Conservation (phyloP, 306 rosid genomes). For the Acmispon strigosus region DNA sequence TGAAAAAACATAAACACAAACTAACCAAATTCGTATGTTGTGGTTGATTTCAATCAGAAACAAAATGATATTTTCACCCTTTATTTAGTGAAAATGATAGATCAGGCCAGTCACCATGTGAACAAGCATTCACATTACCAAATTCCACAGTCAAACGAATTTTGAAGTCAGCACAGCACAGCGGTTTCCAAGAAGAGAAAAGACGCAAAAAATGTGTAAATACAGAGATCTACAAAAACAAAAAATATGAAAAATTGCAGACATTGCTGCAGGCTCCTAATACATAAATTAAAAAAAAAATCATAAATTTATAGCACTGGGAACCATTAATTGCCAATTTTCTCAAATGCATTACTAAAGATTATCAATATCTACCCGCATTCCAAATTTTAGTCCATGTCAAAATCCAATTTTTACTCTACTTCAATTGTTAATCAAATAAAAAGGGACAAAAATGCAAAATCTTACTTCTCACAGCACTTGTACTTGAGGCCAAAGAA, state of each 20-base stretch:
- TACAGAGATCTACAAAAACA: conserved; percentile 16
- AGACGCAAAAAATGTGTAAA: background rate
- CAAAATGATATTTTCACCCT: background rate
- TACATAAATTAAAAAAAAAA: background rate
- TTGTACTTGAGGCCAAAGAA: conserved; percentile 7
- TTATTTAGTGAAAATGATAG: background rate
- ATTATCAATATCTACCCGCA: conserved; percentile 19
- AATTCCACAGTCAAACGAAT: conserved; percentile 4
- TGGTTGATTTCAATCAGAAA: conserved; percentile 2
- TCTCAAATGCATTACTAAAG: conserved; percentile 19
- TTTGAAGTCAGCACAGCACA: background rate
- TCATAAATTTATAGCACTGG: background rate
- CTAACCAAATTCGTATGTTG: background rate
- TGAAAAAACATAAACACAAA: background rate
- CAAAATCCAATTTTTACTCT: background rate
- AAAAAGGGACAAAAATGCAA: background rate
- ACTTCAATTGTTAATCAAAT: background rate
- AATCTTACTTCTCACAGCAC: background rate
- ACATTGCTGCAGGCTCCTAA: background rate
- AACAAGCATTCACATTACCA: conserved; percentile 11
- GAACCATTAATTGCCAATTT: conserved; percentile 13
- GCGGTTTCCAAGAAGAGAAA: background rate
- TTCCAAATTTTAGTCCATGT: conserved; percentile 1
- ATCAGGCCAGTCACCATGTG: conserved; percentile 12
- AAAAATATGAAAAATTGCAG: background rate